Evolutionary conservation across 805 yeast species (phyloP).

Genomic region (Groenewaldozyma salmanticensis): DNA sequence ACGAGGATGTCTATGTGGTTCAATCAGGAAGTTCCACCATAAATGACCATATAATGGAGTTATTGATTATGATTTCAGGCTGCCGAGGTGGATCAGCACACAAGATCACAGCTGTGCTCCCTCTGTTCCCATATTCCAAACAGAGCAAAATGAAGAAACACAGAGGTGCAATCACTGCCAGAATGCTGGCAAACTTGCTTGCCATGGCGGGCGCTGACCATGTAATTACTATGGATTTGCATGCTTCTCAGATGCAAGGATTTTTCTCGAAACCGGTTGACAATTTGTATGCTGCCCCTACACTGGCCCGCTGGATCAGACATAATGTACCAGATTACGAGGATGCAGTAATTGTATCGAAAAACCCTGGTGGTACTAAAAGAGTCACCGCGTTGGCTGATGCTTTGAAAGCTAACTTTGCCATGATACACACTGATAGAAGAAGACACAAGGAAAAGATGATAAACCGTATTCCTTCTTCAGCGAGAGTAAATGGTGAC

Average conservation of each 20-base stretch:
- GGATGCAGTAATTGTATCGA: slow-evolving; percentile 93
- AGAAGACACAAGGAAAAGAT: slow-evolving; percentile 67
- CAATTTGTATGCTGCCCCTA: slow-evolving; percentile 92
- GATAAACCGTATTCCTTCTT: slow-evolving; percentile 21
- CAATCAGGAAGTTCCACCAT: slow-evolving; percentile 81
- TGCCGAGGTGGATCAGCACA: slow-evolving; percentile 98
- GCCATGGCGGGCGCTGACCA: slow-evolving; percentile 99
- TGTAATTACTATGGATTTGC: slow-evolving; percentile 92
- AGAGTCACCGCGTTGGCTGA: slow-evolving; percentile 98
- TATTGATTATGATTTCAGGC: slow-evolving; percentile 85
- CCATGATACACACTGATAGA: slow-evolving; percentile 98
- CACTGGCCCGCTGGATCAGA: slow-evolving; percentile 91
- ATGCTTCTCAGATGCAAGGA: slow-evolving; percentile 98
- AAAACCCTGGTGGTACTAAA: slow-evolving; percentile 98
- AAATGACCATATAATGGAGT: slow-evolving; percentile 94
- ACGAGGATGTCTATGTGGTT: slow-evolving; percentile 90
- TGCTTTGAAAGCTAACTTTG: slow-evolving; percentile 87
- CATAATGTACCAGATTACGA: slow-evolving; percentile 79
- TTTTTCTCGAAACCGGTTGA: slow-evolving; percentile 96
- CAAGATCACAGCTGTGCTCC: slow-evolving; percentile 92
- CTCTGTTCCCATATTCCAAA: slow-evolving; percentile 94
- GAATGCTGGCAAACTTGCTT: slow-evolving; percentile 88
- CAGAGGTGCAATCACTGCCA: slow-evolving; percentile 96
- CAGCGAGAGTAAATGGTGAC: neutral
- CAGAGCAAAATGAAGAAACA: slow-evolving; percentile 98